phyloP scores from a whole-genome alignment of 805 yeast genomes.

The Nakazawaea anatomiae region DNA sequence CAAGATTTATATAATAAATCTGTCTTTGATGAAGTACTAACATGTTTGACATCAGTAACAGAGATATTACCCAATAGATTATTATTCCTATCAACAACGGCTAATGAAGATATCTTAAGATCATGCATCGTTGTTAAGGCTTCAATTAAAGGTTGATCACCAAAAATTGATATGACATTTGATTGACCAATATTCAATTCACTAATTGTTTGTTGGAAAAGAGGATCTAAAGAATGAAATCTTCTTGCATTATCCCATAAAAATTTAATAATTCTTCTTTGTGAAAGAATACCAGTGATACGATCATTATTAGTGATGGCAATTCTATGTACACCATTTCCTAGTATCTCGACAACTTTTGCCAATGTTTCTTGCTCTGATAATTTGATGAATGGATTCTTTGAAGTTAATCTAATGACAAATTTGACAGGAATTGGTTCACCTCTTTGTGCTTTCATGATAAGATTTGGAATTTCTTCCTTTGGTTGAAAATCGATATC shows the following conservation, averaged over 20 bases:
- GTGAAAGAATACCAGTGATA: slow-evolving; percentile 83
- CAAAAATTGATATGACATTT: slow-evolving; percentile 74
- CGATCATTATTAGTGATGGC: slow-evolving; percentile 57
- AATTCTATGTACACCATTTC: slow-evolving; percentile 93
- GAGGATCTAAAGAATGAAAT: slow-evolving; percentile 74
- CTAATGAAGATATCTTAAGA: slow-evolving; percentile 81
- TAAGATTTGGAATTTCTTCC: slow-evolving; percentile 34
- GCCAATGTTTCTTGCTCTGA: slow-evolving; percentile 63
- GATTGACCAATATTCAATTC: slow-evolving; percentile 71
- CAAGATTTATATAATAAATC: slow-evolving; percentile 78
- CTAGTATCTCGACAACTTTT: slow-evolving; percentile 77
- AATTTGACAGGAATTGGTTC: slow-evolving; percentile 89
- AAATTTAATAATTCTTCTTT: slow-evolving; percentile 77
- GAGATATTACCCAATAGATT: slow-evolving; percentile 87
- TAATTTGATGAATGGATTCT: slow-evolving; percentile 81
- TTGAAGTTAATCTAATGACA: slow-evolving; percentile 77
- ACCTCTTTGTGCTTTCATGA: slow-evolving; percentile 71
- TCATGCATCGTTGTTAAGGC: slow-evolving; percentile 82
- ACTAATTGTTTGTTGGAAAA: slow-evolving; percentile 61
- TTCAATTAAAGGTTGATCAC: slow-evolving; percentile 82
- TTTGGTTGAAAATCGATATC: slow-evolving; percentile 25
- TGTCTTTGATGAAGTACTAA: slow-evolving; percentile 82
- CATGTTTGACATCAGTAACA: slow-evolving; percentile 87
- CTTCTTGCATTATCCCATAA: slow-evolving; percentile 91
- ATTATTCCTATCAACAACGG: slow-evolving; percentile 78